These are phyloP conservation scores for Strigomonas culicis DNA, from an alignment of 208 protist genomes.

Conservation along the genomic window DNA sequence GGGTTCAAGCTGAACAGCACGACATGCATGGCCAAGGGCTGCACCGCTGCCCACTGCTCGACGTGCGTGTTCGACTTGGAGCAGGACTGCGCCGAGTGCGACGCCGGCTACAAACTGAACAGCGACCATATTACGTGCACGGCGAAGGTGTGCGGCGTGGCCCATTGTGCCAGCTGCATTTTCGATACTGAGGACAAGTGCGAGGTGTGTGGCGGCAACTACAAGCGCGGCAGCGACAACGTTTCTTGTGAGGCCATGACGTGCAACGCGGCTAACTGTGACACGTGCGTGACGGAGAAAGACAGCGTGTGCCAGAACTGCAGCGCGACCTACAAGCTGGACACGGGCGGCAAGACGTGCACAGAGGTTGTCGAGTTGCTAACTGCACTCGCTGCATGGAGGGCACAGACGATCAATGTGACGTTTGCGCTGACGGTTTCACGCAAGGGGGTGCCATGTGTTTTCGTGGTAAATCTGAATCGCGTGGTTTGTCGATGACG, in stretches of 20 bases:
- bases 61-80: background rate
- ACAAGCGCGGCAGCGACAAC: background rate
- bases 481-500: too few relatives aligned
- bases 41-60: background rate
- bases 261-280: background rate
- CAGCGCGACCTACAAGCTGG: too few relatives aligned
- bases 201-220: background rate
- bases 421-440: background rate
- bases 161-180: background rate
- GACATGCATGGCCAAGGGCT: too few relatives aligned
- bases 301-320: background rate
- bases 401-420: background rate
- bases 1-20: too few relatives aligned
- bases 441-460: too few relatives aligned
- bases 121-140: background rate
- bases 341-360: too few relatives aligned
- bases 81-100: background rate
- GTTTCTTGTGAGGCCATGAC: background rate
- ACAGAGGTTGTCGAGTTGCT: too few relatives aligned
- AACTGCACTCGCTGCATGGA: background rate
- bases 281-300: background rate
- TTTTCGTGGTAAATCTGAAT: too few relatives aligned
- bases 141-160: background rate
- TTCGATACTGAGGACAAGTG: background rate
- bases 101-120: background rate